phyloP scores from a whole-genome alignment of 2,329 filamentous ascomycete genomes.

The Hypoxylon sp. region DNA sequence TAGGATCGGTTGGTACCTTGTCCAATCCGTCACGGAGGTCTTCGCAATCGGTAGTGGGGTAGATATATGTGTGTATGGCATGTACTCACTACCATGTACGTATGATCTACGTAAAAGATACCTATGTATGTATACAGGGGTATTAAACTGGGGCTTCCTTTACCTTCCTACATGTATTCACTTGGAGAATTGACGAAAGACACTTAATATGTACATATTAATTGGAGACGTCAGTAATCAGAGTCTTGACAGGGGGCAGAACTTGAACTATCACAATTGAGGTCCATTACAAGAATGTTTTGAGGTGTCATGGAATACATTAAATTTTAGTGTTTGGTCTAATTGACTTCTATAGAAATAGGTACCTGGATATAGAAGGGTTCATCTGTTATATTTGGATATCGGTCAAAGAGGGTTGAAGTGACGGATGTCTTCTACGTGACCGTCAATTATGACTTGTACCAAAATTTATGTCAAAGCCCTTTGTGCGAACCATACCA shows the following conservation, averaged over 20 bases:
- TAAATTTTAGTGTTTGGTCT: no score
- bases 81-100: not conserved
- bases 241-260: not conserved
- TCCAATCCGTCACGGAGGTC: constrained; percentile 22
- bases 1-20: not conserved
- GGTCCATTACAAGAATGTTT: not conserved
- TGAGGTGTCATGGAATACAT: not conserved
- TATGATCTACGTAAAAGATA: not conserved
- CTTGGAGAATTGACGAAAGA: not conserved
- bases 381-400: constrained; percentile 1
- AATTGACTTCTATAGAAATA: constrained; percentile 17
- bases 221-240: no score
- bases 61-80: not conserved
- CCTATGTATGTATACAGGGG: not conserved
- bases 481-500: no score
- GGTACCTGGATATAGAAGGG: constrained; percentile 19
- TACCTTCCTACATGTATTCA: not conserved
- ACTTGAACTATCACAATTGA: not conserved
- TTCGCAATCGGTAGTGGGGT: constrained; percentile 30
- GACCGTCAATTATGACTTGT: no score
- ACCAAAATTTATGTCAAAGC: no score
- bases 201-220: no score
- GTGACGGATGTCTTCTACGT: no score
- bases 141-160: not conserved
- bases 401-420: no score